These are phyloP conservation scores for Dactylellina sp. DNA, from an alignment of 2,329 filamentous ascomycete species.

Conservation along the genomic window DNA sequence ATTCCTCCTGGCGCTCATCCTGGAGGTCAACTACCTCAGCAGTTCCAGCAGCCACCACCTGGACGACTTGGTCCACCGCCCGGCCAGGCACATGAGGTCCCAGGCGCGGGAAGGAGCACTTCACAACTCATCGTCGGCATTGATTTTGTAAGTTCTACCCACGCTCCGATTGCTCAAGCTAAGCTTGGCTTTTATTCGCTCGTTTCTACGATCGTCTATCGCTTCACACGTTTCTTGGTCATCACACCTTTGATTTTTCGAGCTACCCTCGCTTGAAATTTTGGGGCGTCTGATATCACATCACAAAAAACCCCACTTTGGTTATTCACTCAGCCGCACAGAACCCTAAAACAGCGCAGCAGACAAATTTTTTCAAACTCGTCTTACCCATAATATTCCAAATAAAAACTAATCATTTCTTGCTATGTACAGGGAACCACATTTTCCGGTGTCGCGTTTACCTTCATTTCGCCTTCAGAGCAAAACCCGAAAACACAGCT, in stretches of 20 bases:
- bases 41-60: slow-evolving; percentile 59
- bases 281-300: slow-evolving; percentile 44
- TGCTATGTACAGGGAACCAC: slow-evolving; percentile 80
- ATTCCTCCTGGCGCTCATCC: slow-evolving; percentile 58
- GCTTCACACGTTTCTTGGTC: slow-evolving; percentile 13
- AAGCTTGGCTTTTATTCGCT: not conserved
- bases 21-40: slow-evolving; percentile 60
- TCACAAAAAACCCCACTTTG: slow-evolving; percentile 51
- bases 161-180: not conserved
- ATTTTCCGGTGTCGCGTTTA: slow-evolving; percentile 95
- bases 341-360: slow-evolving; percentile 6
- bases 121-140: slow-evolving; percentile 98
- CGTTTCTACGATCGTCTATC: not conserved
- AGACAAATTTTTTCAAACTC: slow-evolving; percentile 5
- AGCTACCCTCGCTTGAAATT: slow-evolving; percentile 3
- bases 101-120: slow-evolving; percentile 89
- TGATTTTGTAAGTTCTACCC: slow-evolving; percentile 81
- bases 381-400: slow-evolving; percentile 36
- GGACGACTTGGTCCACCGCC: slow-evolving; percentile 63
- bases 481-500: slow-evolving; percentile 98
- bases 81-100: slow-evolving; percentile 72
- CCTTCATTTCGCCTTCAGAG: slow-evolving; percentile 83
- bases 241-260: slow-evolving; percentile 2
- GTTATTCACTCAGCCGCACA: slow-evolving; percentile 50
- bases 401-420: slow-evolving; percentile 29